phyloP scores from a whole-genome alignment of 2,329 filamentous ascomycete genomes.

The Pseudopyricularia javanii region DNA sequence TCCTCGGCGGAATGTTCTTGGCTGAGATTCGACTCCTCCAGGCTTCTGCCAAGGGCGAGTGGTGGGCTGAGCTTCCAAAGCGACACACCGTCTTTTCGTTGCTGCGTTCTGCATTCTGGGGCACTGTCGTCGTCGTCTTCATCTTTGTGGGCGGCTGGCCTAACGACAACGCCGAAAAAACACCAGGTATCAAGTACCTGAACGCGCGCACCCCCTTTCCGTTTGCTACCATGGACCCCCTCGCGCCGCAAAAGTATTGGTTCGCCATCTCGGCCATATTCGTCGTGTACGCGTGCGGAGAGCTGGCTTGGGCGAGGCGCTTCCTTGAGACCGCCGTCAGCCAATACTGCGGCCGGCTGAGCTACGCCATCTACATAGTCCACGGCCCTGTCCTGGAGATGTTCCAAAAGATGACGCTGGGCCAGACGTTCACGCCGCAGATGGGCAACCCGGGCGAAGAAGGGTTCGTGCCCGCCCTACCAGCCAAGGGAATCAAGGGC shows the following conservation, averaged over 20 bases:
- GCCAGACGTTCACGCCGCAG: slow-evolving; percentile 30
- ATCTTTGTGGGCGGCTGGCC: slow-evolving; percentile 41
- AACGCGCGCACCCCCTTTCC: slow-evolving; percentile 33
- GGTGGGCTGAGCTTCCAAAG: background rate
- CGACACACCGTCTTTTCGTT: background rate
- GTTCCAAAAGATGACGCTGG: slow-evolving; percentile 25
- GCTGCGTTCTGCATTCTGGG: slow-evolving; percentile 26
- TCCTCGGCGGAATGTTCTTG: slow-evolving; percentile 39
- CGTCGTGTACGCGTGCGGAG: slow-evolving; percentile 40
- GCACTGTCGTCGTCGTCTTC: slow-evolving; percentile 28
- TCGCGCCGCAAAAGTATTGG: too few species aligned
- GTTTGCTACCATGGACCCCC: slow-evolving; percentile 35
- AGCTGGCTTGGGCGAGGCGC: slow-evolving; percentile 41
- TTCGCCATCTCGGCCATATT: slow-evolving; percentile 40
- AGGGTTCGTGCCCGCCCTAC: too few species aligned
- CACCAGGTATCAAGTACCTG: slow-evolving; percentile 40
- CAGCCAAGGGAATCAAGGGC: too few species aligned
- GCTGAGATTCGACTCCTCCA: slow-evolving; percentile 36
- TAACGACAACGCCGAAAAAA: slow-evolving; percentile 24
- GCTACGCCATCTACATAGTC: slow-evolving; percentile 50
- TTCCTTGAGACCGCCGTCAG: slow-evolving; percentile 47
- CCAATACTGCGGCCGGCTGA: slow-evolving; percentile 51
- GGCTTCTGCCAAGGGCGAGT: background rate
- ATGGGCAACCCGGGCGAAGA: too few species aligned
- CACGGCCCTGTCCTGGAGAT: slow-evolving; percentile 50